Evolutionary conservation across 108 stramenopile genomes (phyloP).

Genomic region (Epipyxis sp.): DNA sequence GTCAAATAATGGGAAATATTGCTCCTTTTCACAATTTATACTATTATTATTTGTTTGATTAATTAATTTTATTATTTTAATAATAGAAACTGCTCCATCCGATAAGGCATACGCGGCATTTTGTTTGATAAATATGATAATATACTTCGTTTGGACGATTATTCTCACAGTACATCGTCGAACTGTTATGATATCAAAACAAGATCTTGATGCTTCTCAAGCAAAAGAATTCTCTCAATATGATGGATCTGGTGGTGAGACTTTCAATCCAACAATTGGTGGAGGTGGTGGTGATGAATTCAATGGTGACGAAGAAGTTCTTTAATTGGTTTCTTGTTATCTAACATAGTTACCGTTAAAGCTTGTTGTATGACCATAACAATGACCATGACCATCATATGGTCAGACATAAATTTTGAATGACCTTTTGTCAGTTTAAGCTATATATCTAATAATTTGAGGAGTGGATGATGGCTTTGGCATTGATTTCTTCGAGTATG

Average conservation of each 20-base stretch:
- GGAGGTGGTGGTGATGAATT: not conserved
- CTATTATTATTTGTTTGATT: not conserved
- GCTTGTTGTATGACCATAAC: no score
- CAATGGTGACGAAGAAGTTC: not conserved
- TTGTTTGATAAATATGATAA: slow-evolving; percentile 16
- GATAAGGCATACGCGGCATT: slow-evolving; percentile 7
- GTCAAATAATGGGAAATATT: no score
- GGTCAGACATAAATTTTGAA: no score
- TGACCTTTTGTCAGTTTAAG: no score
- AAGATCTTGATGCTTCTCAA: not conserved
- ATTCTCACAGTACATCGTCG: slow-evolving; percentile 3
- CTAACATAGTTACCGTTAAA: no score
- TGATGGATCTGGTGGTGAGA: slow-evolving; percentile 6
- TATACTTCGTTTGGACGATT: slow-evolving; percentile 23
- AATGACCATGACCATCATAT: no score
- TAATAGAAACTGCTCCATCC: not conserved
- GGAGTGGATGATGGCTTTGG: no score
- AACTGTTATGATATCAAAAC: slow-evolving; percentile 4
- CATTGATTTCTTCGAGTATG: no score
- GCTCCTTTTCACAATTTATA: not conserved
- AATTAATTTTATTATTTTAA: not conserved
- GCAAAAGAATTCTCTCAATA: not conserved
- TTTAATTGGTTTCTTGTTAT: no score
- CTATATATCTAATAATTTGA: no score
- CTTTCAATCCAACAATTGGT: slow-evolving; percentile 13